These are phyloP conservation scores for Fusarium tupiense DNA, from an alignment of 2,329 filamentous ascomycete genomes.

Conservation along the genomic window DNA sequence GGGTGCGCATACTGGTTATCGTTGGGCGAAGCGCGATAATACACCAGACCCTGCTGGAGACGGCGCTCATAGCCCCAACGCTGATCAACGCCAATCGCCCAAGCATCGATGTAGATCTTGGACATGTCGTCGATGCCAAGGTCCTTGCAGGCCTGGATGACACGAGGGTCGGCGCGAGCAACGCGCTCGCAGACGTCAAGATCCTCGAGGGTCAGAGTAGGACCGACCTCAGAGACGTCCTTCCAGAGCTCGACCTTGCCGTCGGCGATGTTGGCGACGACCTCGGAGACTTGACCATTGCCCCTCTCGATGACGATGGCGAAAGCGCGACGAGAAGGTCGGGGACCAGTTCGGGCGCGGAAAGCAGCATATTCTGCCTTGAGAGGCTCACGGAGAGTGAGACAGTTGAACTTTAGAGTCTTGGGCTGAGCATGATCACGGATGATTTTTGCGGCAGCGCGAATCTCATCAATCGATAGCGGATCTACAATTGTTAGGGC, in stretches of 20 bases:
- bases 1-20: conserved; percentile 72
- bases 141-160: conserved; percentile 80
- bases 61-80: conserved; percentile 77
- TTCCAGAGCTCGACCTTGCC: conserved; percentile 56
- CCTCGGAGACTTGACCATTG: conserved; percentile 56
- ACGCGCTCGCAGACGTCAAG: conserved; percentile 78
- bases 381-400: conserved; percentile 72
- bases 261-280: conserved; percentile 60
- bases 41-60: conserved; percentile 84
- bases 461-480: conserved; percentile 65
- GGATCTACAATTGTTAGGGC: conserved; percentile 51
- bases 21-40: conserved; percentile 77
- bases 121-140: conserved; percentile 83
- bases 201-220: conserved; percentile 79
- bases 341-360: conserved; percentile 58
- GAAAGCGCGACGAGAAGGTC: conserved; percentile 60
- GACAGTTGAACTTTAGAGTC: conserved; percentile 64
- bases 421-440: conserved; percentile 49
- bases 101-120: conserved; percentile 85
- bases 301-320: conserved; percentile 58
- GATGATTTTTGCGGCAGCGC: conserved; percentile 59
- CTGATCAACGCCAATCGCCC: conserved; percentile 86
- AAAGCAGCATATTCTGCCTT: conserved; percentile 73
- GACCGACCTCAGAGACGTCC: conserved; percentile 57
- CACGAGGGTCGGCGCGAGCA: conserved; percentile 73